Base-by-base conservation (phyloP, 768 basidiomycete species). In the Lactarius sp. region DNA sequence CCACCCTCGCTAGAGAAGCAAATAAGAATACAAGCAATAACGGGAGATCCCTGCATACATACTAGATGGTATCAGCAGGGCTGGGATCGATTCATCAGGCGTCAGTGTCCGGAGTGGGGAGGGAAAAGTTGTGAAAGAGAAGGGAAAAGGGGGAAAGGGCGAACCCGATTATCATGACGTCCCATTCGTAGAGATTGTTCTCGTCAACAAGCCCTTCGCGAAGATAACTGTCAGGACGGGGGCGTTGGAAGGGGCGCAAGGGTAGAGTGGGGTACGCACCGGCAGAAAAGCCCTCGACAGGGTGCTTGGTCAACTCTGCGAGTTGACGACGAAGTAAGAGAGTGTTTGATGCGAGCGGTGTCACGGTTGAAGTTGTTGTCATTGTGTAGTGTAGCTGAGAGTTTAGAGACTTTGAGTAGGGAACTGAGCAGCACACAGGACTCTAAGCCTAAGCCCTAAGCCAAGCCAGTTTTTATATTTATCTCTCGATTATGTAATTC, bases 231-330 rank as follows among this genome's bases (percentile, higher is more conserved):
- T 74, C 72, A 76, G 73, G 71, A 66, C 68, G 62, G 50, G 39
- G 31, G 61, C 37, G 56, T 54, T 46, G 62, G 57, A 39, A 57
- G 44, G 53, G 44, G 73, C 72, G 71, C 72, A 70, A 66, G 59
- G 59, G 56, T 36, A 56, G 62, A 69, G 74, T 73, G 27, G 52
- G 58, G 46, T 57, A 65, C 78, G 69, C 71, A 90, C 91, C 91
- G 77, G 95, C 96, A 39, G 93, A 95, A 79, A 99, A 98, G 7
- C 96, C 96, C 71, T 97, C 92, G 5, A 98, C 93, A 2, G 96
- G 96, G 54, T 80, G 85, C 76, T 98, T 98, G 37, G 87, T 92
- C 66, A 99, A 84, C 72, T 97, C 96, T 12, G 78, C 73, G 41
- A 93, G 82, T 75, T 93, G 90, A 39, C 91, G 81, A 46, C 88